A percentile compares a stretch with the other conserved stretches of the same genome.
Evolutionary conservation across 2,329 filamentous ascomycete species (phyloP).

Genomic region (Diplodia scrobiculata): DNA sequence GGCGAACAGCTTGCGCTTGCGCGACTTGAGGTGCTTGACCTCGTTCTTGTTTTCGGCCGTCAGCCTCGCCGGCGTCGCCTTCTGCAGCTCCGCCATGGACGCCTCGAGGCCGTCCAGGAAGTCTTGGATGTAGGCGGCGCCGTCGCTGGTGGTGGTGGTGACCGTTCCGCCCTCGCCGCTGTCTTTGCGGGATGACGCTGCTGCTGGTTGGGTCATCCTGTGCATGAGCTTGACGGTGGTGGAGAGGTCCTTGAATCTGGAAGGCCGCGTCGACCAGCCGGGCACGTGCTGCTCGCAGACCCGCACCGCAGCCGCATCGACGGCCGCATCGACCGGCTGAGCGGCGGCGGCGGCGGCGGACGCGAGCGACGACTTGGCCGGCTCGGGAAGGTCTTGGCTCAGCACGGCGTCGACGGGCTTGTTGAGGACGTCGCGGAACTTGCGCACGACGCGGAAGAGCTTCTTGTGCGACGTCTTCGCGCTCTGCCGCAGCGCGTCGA

Average conservation of each 20-base stretch:
- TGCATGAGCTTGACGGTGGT: constrained; percentile 75
- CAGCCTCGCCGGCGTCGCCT: constrained; percentile 77
- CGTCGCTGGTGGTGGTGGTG: constrained; percentile 50
- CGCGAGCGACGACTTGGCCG: not conserved
- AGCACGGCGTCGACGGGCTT: constrained; percentile 70
- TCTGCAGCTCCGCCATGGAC: constrained; percentile 72
- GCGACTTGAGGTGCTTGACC: constrained; percentile 85
- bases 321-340: constrained; percentile 27
- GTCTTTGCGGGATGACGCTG: constrained; percentile 37
- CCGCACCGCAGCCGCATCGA: constrained; percentile 32
- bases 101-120: constrained; percentile 71
- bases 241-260: constrained; percentile 69
- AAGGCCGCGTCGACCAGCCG: constrained; percentile 51
- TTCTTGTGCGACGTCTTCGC: constrained; percentile 88
- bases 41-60: constrained; percentile 83
- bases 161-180: too few species aligned
- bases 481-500: constrained; percentile 83
- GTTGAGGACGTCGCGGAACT: constrained; percentile 78
- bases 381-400: constrained; percentile 30
- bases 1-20: constrained; percentile 86
- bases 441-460: constrained; percentile 85
- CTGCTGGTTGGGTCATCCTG: constrained; percentile 55
- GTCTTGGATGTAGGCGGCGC: constrained; percentile 61
- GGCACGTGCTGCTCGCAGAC: constrained; percentile 36
- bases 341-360: not conserved